Percentiles rank a stretch among this genome's conserved stretches.
These are phyloP conservation scores for Microthlaspi erraticum DNA, from an alignment of 345 rosid species.

Conservation along the genomic window DNA sequence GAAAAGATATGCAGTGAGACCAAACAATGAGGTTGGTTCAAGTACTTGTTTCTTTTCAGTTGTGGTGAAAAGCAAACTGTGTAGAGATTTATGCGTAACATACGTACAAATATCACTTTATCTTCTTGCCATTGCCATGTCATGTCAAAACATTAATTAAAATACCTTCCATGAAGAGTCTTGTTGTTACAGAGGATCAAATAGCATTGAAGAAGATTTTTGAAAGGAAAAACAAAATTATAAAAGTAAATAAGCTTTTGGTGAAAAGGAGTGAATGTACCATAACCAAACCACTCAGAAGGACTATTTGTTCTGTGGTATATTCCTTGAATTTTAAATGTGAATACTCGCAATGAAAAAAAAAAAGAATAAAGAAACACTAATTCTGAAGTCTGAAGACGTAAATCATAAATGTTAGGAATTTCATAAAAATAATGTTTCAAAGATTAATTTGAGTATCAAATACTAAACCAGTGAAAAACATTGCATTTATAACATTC, in stretches of 20 bases:
- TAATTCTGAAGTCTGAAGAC: not conserved
- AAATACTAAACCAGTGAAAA: constrained; percentile 13
- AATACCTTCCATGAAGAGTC: constrained; percentile 46
- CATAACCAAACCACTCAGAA: constrained; percentile 20
- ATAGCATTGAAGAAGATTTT: constrained; percentile 32
- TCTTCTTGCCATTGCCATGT: constrained; percentile 40
- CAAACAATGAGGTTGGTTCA: constrained; percentile 37
- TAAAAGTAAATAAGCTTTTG: not conserved
- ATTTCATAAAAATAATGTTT: not conserved
- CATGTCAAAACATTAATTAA: constrained; percentile 43
- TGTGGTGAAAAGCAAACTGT: constrained; percentile 33
- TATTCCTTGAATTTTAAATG: not conserved
- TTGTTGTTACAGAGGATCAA: constrained; percentile 39
- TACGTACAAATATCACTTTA: constrained; percentile 39
- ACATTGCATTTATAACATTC: constrained; percentile 3
- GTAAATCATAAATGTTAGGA: not conserved
- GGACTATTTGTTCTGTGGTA: constrained; percentile 7
- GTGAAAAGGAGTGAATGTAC: constrained; percentile 27
- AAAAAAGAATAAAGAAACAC: not conserved
- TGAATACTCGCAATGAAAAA: constrained; percentile 2
- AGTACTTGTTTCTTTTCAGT: constrained; percentile 40
- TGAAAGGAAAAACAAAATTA: not conserved
- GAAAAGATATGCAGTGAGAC: constrained; percentile 37
- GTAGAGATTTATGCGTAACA: constrained; percentile 29
- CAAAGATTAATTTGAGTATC: constrained; percentile 1